Evolutionary conservation across 208 protist genomes (phyloP).

Genomic region (Strigomonas culicis): DNA sequence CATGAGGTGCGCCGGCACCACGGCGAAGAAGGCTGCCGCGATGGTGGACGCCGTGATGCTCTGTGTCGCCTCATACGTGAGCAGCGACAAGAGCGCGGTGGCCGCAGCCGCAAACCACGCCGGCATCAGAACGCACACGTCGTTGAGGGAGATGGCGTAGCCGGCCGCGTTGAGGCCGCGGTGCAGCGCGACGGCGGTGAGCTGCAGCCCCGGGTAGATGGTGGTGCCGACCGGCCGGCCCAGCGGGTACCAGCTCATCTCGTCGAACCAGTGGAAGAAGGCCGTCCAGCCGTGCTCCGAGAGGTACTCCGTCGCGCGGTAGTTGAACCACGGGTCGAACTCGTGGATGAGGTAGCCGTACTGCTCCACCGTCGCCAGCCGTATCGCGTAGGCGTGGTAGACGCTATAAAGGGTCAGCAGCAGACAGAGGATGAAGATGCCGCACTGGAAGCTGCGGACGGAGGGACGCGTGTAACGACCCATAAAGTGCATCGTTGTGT

Average conservation of each 20-base stretch:
- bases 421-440: background rate
- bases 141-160: background rate
- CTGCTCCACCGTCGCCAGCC: conserved; percentile 60
- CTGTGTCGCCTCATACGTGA: conserved; percentile 65
- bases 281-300: conserved; percentile 90
- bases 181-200: conserved; percentile 93
- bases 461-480: background rate
- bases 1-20: conserved; percentile 92
- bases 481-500: background rate
- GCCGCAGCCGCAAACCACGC: conserved; percentile 37
- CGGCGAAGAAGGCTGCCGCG: conserved; percentile 69
- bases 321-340: conserved; percentile 95
- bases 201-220: conserved; percentile 98
- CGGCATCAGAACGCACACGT: conserved; percentile 16
- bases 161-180: conserved; percentile 16
- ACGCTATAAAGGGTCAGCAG: conserved; percentile 13
- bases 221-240: conserved; percentile 97
- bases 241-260: conserved; percentile 96
- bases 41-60: conserved; percentile 85
- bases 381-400: conserved; percentile 46
- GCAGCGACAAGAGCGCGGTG: conserved; percentile 81
- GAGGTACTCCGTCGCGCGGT: conserved; percentile 90
- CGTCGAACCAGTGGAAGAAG: conserved; percentile 99
- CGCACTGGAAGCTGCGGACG: conserved; percentile 1
- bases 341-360: conserved; percentile 93